phyloP scores from a whole-genome alignment of 1,284 basidiomycete species.

The Pseudozyma flocculosa region DNA sequence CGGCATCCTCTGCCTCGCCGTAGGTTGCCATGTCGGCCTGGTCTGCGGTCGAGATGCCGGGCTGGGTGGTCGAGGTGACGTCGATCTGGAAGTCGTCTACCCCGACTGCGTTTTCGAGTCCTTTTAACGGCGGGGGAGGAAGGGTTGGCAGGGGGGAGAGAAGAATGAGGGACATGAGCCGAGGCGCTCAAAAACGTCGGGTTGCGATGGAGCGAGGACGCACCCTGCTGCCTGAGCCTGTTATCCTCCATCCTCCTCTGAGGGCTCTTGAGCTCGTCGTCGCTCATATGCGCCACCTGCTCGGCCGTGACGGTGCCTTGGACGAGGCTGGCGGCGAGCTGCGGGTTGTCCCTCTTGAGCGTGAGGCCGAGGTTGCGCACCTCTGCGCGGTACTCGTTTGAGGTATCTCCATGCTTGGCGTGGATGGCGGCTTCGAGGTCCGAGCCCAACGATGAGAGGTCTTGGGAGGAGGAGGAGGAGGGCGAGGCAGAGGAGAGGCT shows the following conservation, averaged over 20 bases:
- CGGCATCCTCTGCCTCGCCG: slow-evolving; percentile 23
- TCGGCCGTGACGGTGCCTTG: slow-evolving; percentile 3
- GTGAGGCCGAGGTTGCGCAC: slow-evolving; percentile 24
- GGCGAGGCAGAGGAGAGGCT: neutral
- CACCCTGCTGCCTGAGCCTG: too few relatives aligned
- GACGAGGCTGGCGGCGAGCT: slow-evolving; percentile 17
- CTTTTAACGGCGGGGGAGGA: neutral
- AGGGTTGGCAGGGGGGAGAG: neutral
- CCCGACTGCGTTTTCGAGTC: slow-evolving; percentile 16
- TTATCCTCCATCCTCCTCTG: neutral
- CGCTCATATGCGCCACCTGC: slow-evolving; percentile 16
- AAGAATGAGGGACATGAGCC: neutral
- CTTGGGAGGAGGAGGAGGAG: slow-evolving; percentile 4
- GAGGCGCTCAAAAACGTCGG: too few relatives aligned
- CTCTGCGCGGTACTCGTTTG: slow-evolving; percentile 29
- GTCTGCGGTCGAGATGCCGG: slow-evolving; percentile 17
- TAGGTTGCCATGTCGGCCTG: slow-evolving; percentile 19
- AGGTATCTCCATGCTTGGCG: slow-evolving; percentile 17
- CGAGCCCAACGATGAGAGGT: slow-evolving; percentile 7
- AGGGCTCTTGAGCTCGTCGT: too few relatives aligned
- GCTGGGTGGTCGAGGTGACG: slow-evolving; percentile 8
- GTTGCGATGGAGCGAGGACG: too few relatives aligned
- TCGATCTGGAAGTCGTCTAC: slow-evolving; percentile 25
- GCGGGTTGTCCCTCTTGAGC: slow-evolving; percentile 31
- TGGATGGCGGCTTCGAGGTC: slow-evolving; percentile 26